phyloP scores from a whole-genome alignment of 2,329 filamentous ascomycete species.

The Lachnellula subtilissima region DNA sequence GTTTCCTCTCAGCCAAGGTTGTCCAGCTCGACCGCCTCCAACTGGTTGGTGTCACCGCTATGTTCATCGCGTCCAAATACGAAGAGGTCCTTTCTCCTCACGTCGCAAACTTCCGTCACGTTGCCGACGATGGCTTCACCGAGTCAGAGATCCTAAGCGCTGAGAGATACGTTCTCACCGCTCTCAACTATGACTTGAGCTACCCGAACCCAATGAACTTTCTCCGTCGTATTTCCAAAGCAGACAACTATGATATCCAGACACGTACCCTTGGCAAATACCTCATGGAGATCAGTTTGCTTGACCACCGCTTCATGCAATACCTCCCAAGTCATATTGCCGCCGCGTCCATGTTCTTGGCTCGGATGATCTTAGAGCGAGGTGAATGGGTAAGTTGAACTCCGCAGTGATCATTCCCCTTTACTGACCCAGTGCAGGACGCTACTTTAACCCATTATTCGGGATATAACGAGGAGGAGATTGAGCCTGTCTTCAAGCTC shows the following conservation, averaged over 20 bases:
- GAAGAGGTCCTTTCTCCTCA: slow-evolving; percentile 97
- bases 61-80: slow-evolving; percentile 99
- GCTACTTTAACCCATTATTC: slow-evolving; percentile 83
- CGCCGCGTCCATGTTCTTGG: slow-evolving; percentile 90
- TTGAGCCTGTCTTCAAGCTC: slow-evolving; percentile 83
- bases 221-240: slow-evolving; percentile 95
- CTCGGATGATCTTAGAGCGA: slow-evolving; percentile 82
- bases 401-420: not conserved
- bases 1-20: slow-evolving; percentile 91
- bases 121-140: slow-evolving; percentile 93
- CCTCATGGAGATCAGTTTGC: slow-evolving; percentile 90
- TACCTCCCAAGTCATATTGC: slow-evolving; percentile 87
- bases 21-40: slow-evolving; percentile 95
- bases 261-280: slow-evolving; percentile 97
- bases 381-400: slow-evolving; percentile 76
- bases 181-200: slow-evolving; percentile 93
- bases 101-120: slow-evolving; percentile 93
- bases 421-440: slow-evolving; percentile 51
- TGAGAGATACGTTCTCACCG: slow-evolving; percentile 89
- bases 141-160: slow-evolving; percentile 94
- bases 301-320: slow-evolving; percentile 90
- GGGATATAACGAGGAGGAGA: slow-evolving; percentile 88
- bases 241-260: slow-evolving; percentile 98
- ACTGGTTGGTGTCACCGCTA: slow-evolving; percentile 93
- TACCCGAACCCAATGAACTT: slow-evolving; percentile 99